Percentiles rank a stretch among this genome's conserved stretches.
These are phyloP conservation scores for Cystobasidium pallidum DNA, from an alignment of 1,284 basidiomycete genomes.

Conservation along the genomic window DNA sequence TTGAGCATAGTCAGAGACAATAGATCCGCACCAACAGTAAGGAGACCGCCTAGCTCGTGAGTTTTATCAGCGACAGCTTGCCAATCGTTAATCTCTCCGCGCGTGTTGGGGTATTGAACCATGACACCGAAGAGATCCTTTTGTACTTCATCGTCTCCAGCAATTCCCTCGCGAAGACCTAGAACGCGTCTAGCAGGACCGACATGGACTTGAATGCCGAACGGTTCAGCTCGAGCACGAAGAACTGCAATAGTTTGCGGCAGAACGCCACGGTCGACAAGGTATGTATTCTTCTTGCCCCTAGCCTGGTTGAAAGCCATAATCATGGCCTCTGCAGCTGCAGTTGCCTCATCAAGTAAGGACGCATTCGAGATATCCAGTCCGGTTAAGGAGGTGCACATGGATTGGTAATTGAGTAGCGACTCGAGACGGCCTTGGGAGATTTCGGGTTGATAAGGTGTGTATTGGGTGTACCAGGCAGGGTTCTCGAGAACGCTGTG, in stretches of 20 bases:
- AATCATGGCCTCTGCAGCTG: constrained; percentile 89
- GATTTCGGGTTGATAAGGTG: constrained; percentile 84
- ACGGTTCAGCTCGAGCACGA: constrained; percentile 82
- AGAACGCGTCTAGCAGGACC: constrained; percentile 64
- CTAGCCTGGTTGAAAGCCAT: constrained; percentile 71
- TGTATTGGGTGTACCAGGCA: constrained; percentile 97
- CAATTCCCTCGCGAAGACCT: constrained; percentile 60
- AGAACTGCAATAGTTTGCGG: constrained; percentile 88
- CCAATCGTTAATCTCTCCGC: constrained; percentile 83
- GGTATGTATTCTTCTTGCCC: constrained; percentile 75
- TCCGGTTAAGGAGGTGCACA: constrained; percentile 90
- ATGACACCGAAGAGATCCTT: constrained; percentile 80
- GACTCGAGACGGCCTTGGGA: constrained; percentile 94
- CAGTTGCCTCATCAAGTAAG: constrained; percentile 74
- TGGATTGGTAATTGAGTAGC: constrained; percentile 94
- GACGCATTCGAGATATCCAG: constrained; percentile 96
- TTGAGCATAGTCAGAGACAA: constrained; percentile 90
- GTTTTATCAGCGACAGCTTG: constrained; percentile 67
- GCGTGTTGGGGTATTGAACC: constrained; percentile 76
- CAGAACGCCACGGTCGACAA: constrained; percentile 78
- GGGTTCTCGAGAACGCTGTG: constrained; percentile 72
- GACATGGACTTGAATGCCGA: constrained; percentile 78
- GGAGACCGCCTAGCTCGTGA: constrained; percentile 76
- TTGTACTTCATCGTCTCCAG: constrained; percentile 60
- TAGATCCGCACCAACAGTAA: constrained; percentile 87